These are phyloP conservation scores for Mucor circinelloides DNA, from an alignment of 371 early-diverging fungal genomes.

Conservation along the genomic window DNA sequence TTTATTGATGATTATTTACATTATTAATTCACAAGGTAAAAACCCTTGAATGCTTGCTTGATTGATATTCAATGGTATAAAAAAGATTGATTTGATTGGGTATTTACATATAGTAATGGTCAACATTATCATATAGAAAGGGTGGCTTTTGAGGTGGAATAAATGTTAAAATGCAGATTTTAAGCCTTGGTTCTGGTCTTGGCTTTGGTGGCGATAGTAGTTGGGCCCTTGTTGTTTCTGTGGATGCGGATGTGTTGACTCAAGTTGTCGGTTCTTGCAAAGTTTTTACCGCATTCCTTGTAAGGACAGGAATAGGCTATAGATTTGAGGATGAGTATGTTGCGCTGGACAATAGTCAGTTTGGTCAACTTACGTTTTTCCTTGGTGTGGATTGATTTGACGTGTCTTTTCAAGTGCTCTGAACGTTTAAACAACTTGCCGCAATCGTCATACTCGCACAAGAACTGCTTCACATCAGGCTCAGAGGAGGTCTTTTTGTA, in stretches of 20 bases:
- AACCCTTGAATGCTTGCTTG: not conserved
- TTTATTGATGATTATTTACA: not conserved
- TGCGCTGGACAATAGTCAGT: not conserved
- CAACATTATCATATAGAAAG: not conserved
- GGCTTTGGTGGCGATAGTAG: not conserved
- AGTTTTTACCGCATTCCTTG: slow-evolving; percentile 73
- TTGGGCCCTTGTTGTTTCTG: slow-evolving; percentile 35
- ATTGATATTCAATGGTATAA: not conserved
- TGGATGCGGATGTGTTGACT: slow-evolving; percentile 71
- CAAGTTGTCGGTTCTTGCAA: slow-evolving; percentile 86
- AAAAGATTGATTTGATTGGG: not conserved
- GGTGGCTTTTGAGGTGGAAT: not conserved
- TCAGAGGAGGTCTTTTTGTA: not conserved
- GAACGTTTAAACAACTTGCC: slow-evolving; percentile 78
- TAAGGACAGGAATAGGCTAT: slow-evolving; percentile 67
- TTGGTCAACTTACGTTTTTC: slow-evolving; percentile 52
- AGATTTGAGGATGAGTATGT: not conserved
- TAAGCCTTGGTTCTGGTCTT: not conserved
- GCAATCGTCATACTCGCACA: slow-evolving; percentile 60
- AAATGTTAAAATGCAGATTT: not conserved
- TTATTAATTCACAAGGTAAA: not conserved
- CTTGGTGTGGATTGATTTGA: slow-evolving; percentile 62
- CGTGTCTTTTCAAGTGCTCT: slow-evolving; percentile 86
- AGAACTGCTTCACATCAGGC: slow-evolving; percentile 34
- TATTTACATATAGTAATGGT: slow-evolving; percentile 1